Evolutionary conservation across 1,139 yeast genomes (phyloP), one percentile per base, ranked within the genome.

Genomic region (Pichia sp.): DNA sequence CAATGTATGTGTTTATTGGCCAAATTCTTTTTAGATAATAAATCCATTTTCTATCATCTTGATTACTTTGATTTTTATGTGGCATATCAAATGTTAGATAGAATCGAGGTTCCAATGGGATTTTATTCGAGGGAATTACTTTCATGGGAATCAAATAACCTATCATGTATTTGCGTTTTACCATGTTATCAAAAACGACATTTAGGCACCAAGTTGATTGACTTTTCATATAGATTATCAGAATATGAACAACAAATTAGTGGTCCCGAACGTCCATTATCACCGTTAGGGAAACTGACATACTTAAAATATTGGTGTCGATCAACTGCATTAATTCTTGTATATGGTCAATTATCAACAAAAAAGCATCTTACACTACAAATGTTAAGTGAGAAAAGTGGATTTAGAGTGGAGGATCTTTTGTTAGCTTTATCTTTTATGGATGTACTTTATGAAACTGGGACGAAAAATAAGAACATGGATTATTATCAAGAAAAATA

Each of bases 251-350:
- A 59, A 56, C 63, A 66, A 37, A 60, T 69, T 24, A 88, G 96
- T 43, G 95, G 96, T 0, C 98, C 98, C 0, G 98, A 91, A 59
- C 74, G 80, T 50, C 98, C 98, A 0, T 65, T 91, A 16, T 84
- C 95, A 6, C 81, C 82, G 0, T 84, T 77, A 59, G 98, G 98
- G 0, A 70, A 72, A 39, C 66, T 76, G 5, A 76, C 89, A 5
- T 91, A 88, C 55, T 54, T 83, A 26, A 65, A 73, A n/a, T 89
- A 74, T 60, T 91, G 98, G 98, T 69, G 85, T 13, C 68, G 70
- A 35, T 57, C 66, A 3, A 51, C 82, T 2, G 67, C 72, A 1
- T 56, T 68, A 41, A 68, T 63, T 38, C 50, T 77, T 30, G 41
- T 68, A 1, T 61, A 57, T 29, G 77, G 76, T 0, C 51, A 54